Evolutionary conservation across 192 early-diverging fungal species (phyloP).

Genomic region (Backusella sp.): DNA sequence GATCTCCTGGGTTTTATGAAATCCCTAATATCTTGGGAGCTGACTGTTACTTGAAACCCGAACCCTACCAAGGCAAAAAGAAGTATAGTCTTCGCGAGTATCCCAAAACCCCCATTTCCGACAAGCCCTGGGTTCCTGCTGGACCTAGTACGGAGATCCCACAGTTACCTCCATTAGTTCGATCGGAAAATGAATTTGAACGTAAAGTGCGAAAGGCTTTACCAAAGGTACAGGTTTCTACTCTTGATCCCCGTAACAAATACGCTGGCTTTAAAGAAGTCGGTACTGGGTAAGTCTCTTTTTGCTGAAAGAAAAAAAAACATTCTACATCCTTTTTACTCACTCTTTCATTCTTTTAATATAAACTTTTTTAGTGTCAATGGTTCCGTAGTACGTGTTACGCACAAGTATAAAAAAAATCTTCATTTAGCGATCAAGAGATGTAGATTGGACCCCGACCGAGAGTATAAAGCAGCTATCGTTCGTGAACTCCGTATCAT

Average conservation of each 20-base stretch:
- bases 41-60: conserved; percentile 31
- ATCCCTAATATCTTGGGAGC: conserved; percentile 26
- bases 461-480: conserved; percentile 37
- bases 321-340: background rate
- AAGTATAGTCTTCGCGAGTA: background rate
- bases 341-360: background rate
- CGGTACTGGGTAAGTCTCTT: conserved; percentile 19
- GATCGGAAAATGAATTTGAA: conserved; percentile 34
- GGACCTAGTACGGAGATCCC: conserved; percentile 29
- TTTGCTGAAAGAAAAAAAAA: background rate
- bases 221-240: conserved; percentile 25
- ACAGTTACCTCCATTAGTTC: conserved; percentile 28
- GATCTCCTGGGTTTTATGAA: conserved; percentile 29
- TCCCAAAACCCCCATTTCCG: conserved; percentile 20
- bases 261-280: conserved; percentile 26
- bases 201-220: conserved; percentile 27
- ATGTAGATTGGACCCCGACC: conserved; percentile 34
- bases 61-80: conserved; percentile 3
- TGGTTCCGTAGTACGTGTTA: conserved; percentile 36
- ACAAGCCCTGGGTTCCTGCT: conserved; percentile 31
- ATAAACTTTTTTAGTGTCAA: conserved; percentile 23
- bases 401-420: conserved; percentile 26
- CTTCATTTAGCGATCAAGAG: conserved; percentile 38
- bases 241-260: conserved; percentile 24
- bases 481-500: conserved; percentile 40